Evolutionary conservation across 2,329 filamentous ascomycete species (phyloP).

Genomic region (Calonectria pseudoreteaudii): DNA sequence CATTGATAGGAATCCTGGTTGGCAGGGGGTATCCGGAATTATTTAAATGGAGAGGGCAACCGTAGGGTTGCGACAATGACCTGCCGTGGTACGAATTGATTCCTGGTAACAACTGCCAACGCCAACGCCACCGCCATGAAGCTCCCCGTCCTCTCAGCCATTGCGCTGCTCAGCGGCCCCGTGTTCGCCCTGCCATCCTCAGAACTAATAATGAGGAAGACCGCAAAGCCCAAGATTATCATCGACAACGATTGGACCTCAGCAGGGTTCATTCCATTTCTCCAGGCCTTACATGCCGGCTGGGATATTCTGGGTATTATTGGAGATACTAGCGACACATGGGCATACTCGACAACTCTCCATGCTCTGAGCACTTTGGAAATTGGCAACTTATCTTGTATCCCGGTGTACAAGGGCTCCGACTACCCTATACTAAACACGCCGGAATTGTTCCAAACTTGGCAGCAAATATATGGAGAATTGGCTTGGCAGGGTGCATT

Average conservation of each 20-base stretch:
- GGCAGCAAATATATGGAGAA: conserved; percentile 1
- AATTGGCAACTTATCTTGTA: conserved; percentile 1
- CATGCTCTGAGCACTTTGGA: conserved; percentile 1
- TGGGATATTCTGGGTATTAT: not conserved
- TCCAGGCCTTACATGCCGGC: not conserved
- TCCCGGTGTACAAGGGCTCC: not conserved
- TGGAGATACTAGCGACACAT: not conserved
- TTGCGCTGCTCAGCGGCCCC: not conserved
- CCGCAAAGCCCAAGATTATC: not conserved
- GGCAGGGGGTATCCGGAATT: not conserved
- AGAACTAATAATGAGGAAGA: not conserved
- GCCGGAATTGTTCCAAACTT: not conserved
- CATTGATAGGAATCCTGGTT: not conserved
- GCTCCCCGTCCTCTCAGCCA: not conserved
- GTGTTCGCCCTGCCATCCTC: not conserved
- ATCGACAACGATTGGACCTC: not conserved
- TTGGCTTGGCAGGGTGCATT: not conserved
- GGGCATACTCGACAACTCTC: not conserved
- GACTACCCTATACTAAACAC: conserved; percentile 2
- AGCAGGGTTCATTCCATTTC: not conserved
- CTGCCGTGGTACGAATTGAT: not conserved
- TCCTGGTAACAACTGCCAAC: not conserved
- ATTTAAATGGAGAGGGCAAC: not conserved
- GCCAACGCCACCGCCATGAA: not conserved
- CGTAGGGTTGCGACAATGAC: not conserved